Evolutionary conservation across 2,329 filamentous ascomycete species (phyloP).

Genomic region (Phialocephala sp.): DNA sequence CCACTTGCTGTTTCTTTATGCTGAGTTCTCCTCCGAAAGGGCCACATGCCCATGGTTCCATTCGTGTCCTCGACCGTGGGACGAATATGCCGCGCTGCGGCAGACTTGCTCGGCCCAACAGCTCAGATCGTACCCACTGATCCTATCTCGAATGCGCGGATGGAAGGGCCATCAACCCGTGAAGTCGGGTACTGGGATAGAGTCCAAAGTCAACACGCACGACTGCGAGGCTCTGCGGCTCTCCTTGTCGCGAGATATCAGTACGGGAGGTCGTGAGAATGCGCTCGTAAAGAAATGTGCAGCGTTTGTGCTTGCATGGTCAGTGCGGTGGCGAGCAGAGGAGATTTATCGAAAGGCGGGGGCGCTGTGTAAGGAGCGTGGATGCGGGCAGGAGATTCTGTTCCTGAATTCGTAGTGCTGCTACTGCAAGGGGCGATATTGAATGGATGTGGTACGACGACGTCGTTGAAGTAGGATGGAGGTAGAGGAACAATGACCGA

Average conservation of each 20-base stretch:
- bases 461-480: not conserved
- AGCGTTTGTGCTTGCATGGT: conserved; percentile 37
- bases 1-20: conserved; percentile 62
- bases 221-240: conserved; percentile 33
- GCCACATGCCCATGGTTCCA: conserved; percentile 77
- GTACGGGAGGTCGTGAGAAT: conserved; percentile 21
- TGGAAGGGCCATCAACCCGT: conserved; percentile 33
- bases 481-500: not conserved
- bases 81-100: conserved; percentile 23
- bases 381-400: not conserved
- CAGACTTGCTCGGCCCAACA: conserved; percentile 11
- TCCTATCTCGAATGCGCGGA: conserved; percentile 30
- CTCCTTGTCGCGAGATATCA: conserved; percentile 30
- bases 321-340: conserved; percentile 31
- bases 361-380: conserved; percentile 8
- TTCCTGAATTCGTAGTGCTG: not conserved
- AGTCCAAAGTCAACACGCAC: conserved; percentile 17
- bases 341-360: not conserved
- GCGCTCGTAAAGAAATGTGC: conserved; percentile 25
- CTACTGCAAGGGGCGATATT: not conserved
- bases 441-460: conserved; percentile 3
- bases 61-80: conserved; percentile 29
- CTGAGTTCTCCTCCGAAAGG: conserved; percentile 76
- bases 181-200: conserved; percentile 16
- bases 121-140: not conserved